These are phyloP conservation scores for Glaciozyma antarctica DNA, from an alignment of 768 basidiomycete genomes.

Conservation along the genomic window DNA sequence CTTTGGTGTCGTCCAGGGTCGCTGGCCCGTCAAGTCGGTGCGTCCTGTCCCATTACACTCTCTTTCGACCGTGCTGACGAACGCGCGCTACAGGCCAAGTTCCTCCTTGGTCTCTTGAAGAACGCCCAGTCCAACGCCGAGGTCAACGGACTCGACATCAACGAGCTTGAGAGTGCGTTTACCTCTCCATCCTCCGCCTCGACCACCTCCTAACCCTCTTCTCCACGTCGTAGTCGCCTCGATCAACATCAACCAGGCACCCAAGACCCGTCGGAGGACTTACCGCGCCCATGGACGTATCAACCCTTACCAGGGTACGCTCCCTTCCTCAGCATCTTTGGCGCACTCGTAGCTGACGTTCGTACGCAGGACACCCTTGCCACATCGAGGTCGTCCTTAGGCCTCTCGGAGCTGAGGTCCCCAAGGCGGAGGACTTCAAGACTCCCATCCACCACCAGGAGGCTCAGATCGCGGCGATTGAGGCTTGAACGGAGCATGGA, in stretches of 20 bases:
- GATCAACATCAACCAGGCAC: slow-evolving; percentile 97
- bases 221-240: slow-evolving; percentile 55
- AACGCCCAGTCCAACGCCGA: slow-evolving; percentile 99
- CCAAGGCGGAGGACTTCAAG: slow-evolving; percentile 62
- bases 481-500: too few species aligned
- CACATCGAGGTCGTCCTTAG: slow-evolving; percentile 85
- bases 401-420: slow-evolving; percentile 70
- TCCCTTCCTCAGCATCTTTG: neutral
- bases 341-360: neutral
- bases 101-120: slow-evolving; percentile 87
- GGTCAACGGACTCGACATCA: slow-evolving; percentile 86
- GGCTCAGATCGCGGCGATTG: too few species aligned
- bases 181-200: neutral
- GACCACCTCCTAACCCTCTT: neutral
- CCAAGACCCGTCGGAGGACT: slow-evolving; percentile 70
- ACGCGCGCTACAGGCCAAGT: slow-evolving; percentile 50
- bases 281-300: slow-evolving; percentile 90
- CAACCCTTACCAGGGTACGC: slow-evolving; percentile 75
- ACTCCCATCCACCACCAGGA: neutral
- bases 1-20: slow-evolving; percentile 49
- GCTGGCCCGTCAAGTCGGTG: slow-evolving; percentile 94
- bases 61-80: slow-evolving; percentile 5
- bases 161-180: slow-evolving; percentile 58
- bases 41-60: neutral
- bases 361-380: slow-evolving; percentile 64